Percentiles rank a stretch among this genome's conserved stretches.
Conservation (phyloP, 768 basidiomycete species). For the Suillus brevipes region DNA sequence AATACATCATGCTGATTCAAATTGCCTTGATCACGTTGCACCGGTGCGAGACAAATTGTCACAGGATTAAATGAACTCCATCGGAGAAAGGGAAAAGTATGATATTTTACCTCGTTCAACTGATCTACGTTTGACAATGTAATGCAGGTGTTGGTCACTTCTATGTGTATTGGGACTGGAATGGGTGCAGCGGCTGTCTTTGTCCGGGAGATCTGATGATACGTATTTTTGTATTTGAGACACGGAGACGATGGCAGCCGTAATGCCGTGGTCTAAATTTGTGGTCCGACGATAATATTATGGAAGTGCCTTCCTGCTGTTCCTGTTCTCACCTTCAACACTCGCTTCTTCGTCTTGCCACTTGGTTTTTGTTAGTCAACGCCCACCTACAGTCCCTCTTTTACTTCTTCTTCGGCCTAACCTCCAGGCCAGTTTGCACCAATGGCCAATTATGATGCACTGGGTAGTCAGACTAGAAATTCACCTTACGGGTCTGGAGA, state of each 20-base stretch:
- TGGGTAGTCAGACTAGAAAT: constrained; percentile 22
- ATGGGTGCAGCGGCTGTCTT: constrained; percentile 89
- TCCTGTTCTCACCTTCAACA: neutral
- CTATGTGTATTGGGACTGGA: constrained; percentile 88
- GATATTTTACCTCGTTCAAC: constrained; percentile 9
- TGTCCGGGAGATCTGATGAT: constrained; percentile 40
- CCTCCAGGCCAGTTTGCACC: constrained; percentile 21
- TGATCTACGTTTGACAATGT: constrained; percentile 10
- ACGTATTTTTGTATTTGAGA: neutral
- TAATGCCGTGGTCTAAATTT: constrained; percentile 13
- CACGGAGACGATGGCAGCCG: neutral
- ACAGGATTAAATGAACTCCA: constrained; percentile 78
- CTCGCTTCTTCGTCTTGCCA: constrained; percentile 15
- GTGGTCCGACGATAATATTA: constrained; percentile 11
- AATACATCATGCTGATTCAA: constrained; percentile 12
- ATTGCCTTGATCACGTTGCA: constrained; percentile 54
- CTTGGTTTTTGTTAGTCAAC: constrained; percentile 15
- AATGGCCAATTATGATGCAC: constrained; percentile 43
- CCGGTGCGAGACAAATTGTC: constrained; percentile 82
- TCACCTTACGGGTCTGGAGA: constrained; percentile 62
- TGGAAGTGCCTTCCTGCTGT: neutral
- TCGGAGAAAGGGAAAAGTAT: constrained; percentile 68
- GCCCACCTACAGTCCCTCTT: constrained; percentile 26
- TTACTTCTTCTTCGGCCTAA: constrained; percentile 14
- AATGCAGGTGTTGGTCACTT: constrained; percentile 74